phyloP scores from a whole-genome alignment of 176 grass and related monocot genomes.

The Alopecurus myosuroides region DNA sequence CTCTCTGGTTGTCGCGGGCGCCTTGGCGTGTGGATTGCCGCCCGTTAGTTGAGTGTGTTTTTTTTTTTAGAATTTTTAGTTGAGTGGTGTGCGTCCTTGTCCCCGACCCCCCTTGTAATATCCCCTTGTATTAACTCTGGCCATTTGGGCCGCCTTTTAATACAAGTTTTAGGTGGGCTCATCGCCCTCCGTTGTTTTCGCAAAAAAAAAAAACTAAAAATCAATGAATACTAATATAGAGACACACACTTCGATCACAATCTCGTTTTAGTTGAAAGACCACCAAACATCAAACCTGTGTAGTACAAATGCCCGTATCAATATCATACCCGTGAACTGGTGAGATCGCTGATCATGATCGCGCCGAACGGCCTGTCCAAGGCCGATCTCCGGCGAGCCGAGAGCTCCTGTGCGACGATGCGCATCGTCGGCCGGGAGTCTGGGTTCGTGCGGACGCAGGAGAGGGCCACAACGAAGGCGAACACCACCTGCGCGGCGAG shows the following conservation, averaged over 20 bases:
- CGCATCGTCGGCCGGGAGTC: slow-evolving; percentile 63
- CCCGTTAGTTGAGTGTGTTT: no score
- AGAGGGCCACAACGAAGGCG: slow-evolving; percentile 47
- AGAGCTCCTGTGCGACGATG: slow-evolving; percentile 34
- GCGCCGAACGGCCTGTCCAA: slow-evolving; percentile 42
- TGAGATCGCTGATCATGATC: slow-evolving; percentile 44
- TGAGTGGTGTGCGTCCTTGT: no score
- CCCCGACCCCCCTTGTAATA: no score
- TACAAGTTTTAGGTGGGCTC: no score
- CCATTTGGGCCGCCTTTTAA: no score
- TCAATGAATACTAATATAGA: no score
- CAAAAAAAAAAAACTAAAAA: no score
- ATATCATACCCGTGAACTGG: slow-evolving; percentile 23
- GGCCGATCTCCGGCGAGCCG: not conserved
- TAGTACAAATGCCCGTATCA: not conserved
- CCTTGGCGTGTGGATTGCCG: no score
- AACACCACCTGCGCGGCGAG: slow-evolving; percentile 56
- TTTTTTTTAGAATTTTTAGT: no score
- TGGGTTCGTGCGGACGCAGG: slow-evolving; percentile 36
- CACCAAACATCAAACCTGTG: not conserved
- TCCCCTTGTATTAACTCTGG: no score
- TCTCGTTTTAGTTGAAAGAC: not conserved
- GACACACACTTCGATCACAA: not conserved
- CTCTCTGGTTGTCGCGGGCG: no score
- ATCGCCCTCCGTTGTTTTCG: no score